These are phyloP conservation scores for Achaetomiella virescens DNA, from an alignment of 495 filamentous ascomycete species.

Conservation along the genomic window DNA sequence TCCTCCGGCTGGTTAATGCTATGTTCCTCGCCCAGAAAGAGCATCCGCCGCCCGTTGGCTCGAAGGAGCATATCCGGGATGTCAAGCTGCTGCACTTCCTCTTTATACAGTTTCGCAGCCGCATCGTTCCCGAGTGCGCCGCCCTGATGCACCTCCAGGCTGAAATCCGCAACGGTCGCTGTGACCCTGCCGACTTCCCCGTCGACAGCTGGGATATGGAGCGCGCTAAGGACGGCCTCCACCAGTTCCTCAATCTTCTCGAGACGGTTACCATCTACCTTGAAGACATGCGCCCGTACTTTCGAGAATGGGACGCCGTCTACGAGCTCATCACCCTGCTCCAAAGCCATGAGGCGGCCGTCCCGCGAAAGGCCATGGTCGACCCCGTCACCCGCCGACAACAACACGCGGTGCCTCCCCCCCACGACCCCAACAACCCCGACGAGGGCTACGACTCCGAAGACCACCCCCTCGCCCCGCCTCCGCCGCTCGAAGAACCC, in stretches of 20 bases:
- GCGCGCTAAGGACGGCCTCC: constrained; percentile 73
- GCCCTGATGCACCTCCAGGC: constrained; percentile 89
- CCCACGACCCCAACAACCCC: constrained; percentile 7
- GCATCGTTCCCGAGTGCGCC: constrained; percentile 85
- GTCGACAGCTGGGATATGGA: constrained; percentile 97
- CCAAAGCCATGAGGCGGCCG: constrained; percentile 77
- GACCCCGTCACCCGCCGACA: constrained; percentile 22
- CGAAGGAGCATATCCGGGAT: constrained; percentile 42
- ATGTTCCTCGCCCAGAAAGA: constrained; percentile 69
- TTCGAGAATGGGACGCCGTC: constrained; percentile 82
- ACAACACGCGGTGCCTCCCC: constrained; percentile 5
- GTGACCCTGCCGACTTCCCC: constrained; percentile 69
- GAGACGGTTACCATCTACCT: constrained; percentile 75
- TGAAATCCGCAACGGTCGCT: constrained; percentile 57
- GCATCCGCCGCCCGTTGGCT: constrained; percentile 48
- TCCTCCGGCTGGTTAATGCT: constrained; percentile 80
- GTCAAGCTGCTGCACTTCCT: constrained; percentile 73
- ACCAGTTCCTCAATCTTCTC: constrained; percentile 89
- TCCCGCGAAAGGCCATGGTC: constrained; percentile 54
- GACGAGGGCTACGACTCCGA: constrained; percentile 37
- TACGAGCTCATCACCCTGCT: constrained; percentile 80
- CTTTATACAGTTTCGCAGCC: constrained; percentile 83
- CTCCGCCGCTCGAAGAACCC: constrained; percentile 64
- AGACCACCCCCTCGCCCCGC: constrained; percentile 45
- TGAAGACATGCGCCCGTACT: constrained; percentile 48